phyloP scores from a whole-genome alignment of 1,284 basidiomycete genomes.

The Boletellus dicymbophilus region DNA sequence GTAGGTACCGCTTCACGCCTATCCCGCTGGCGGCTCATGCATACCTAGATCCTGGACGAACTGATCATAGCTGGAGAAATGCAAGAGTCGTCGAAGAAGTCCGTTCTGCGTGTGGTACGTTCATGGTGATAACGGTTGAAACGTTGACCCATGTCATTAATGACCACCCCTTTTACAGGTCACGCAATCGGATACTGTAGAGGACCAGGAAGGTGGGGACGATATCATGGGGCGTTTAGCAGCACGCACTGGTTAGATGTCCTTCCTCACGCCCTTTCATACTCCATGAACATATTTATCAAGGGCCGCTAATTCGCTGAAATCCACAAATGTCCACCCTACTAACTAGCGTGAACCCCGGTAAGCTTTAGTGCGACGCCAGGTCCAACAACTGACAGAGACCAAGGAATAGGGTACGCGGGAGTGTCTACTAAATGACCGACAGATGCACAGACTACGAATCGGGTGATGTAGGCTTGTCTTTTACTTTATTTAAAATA shows the following conservation, averaged over 20 bases:
- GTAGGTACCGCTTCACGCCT: constrained; percentile 44
- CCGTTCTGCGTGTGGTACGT: constrained; percentile 84
- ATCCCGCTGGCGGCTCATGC: constrained; percentile 8
- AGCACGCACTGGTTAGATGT: constrained; percentile 59
- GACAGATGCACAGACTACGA: constrained; percentile 14
- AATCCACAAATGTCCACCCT: not conserved
- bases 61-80: constrained; percentile 97
- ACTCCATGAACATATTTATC: constrained; percentile 17
- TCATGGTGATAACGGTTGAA: not conserved
- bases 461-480: constrained; percentile 8
- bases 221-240: constrained; percentile 77
- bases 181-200: constrained; percentile 77
- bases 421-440: not conserved
- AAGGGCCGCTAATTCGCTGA: constrained; percentile 34
- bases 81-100: constrained; percentile 99
- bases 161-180: constrained; percentile 48
- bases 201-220: constrained; percentile 81
- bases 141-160: constrained; percentile 7
- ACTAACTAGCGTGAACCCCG: not conserved
- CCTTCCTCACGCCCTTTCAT: constrained; percentile 2
- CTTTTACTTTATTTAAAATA: constrained; percentile 53
- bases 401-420: not conserved
- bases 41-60: constrained; percentile 87
- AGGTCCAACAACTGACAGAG: constrained; percentile 1
- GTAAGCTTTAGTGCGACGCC: not conserved